Conservation (phyloP, 352 stramenopile species). For the Pythium phragmiticola region DNA sequence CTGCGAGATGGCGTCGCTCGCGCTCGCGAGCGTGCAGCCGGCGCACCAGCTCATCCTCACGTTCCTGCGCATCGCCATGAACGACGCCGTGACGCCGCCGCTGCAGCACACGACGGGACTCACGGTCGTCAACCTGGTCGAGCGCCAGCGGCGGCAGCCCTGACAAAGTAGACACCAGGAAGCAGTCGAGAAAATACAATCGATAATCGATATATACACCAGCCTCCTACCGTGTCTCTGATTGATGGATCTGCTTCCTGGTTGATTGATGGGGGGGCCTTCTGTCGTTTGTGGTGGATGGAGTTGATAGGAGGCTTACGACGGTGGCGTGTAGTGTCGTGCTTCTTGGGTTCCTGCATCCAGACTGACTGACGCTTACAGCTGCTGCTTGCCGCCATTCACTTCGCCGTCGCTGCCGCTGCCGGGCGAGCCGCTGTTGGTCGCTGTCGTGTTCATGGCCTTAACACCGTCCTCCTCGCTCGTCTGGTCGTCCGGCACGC, state of each 20-base stretch:
- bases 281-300: too few species aligned
- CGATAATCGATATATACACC: neutral
- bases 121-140: conserved; percentile 63
- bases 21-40: conserved; percentile 72
- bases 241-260: neutral
- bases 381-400: conserved; percentile 7
- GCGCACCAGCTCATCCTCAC: conserved; percentile 86
- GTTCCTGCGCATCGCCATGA: conserved; percentile 79
- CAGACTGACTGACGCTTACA: conserved; percentile 1
- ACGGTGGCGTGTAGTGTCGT: too few species aligned
- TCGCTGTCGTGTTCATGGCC: conserved; percentile 39
- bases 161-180: conserved; percentile 9
- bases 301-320: too few species aligned
- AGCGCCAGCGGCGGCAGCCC: conserved; percentile 50
- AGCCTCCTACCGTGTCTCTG: neutral
- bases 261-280: neutral
- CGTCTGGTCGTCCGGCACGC: conserved; percentile 41
- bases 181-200: neutral
- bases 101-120: conserved; percentile 74
- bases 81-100: conserved; percentile 64
- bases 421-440: conserved; percentile 42
- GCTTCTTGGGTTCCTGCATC: neutral
- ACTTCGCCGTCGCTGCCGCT: conserved; percentile 65
- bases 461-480: conserved; percentile 59
- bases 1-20: conserved; percentile 73